Evolutionary conservation across 257 asterid species (phyloP).

Genomic region (Nicotiana tomentosiformis): DNA sequence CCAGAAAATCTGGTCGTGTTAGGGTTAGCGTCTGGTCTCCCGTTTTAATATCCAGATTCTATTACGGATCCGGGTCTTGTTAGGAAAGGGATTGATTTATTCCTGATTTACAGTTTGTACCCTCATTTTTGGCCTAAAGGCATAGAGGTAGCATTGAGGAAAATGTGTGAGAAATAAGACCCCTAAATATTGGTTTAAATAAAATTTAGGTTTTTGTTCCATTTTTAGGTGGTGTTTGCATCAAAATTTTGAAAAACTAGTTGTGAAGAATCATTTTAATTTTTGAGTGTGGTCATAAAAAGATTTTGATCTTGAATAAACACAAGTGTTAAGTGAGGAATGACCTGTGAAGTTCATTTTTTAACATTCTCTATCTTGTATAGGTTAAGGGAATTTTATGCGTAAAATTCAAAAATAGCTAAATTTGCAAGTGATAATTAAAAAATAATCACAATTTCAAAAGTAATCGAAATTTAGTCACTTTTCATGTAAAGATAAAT

Average conservation of each 20-base stretch:
- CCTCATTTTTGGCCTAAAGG: neutral
- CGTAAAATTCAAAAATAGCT: no score
- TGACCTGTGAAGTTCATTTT: no score
- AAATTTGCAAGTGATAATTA: no score
- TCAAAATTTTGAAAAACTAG: neutral
- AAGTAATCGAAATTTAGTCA: no score
- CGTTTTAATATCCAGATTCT: neutral
- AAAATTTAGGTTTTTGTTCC: neutral
- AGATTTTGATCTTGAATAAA: no score
- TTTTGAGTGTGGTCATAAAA: no score
- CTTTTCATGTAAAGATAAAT: no score
- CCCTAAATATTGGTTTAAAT: neutral
- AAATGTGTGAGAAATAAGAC: neutral
- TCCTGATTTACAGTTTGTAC: neutral
- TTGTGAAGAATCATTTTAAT: neutral
- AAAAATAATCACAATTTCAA: no score
- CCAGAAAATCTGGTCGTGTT: neutral
- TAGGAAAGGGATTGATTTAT: neutral
- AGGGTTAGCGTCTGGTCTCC: neutral
- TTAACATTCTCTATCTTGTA: no score
- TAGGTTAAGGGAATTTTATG: no score
- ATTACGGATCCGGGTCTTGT: neutral
- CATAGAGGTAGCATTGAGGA: neutral
- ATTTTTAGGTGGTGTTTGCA: neutral
- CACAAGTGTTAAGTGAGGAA: no score